Percentiles rank a stretch among this genome's conserved stretches.
Conservation (phyloP, 2,329 filamentous ascomycete genomes). For the Trichophaea hybrida region DNA sequence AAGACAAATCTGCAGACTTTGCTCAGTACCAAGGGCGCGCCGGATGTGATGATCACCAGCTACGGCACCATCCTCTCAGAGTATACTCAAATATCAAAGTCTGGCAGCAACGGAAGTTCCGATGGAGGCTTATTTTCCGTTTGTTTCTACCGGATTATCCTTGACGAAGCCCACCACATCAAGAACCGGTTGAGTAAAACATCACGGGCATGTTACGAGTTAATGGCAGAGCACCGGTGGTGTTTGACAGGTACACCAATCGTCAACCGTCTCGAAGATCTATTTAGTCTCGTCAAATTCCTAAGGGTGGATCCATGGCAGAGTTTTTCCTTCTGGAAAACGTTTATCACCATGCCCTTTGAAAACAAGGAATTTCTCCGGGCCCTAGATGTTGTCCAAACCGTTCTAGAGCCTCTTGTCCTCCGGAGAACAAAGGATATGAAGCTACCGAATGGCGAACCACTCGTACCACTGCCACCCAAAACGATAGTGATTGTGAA, state of each 20-base stretch:
- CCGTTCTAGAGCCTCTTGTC: constrained; percentile 88
- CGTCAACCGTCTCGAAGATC: constrained; percentile 59
- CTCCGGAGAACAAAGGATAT: constrained; percentile 93
- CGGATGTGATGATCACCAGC: constrained; percentile 85
- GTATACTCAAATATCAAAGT: constrained; percentile 58
- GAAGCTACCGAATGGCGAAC: constrained; percentile 78
- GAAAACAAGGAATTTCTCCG: constrained; percentile 90
- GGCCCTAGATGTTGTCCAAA: constrained; percentile 91
- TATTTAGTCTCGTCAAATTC: constrained; percentile 87
- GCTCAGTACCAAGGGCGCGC: constrained; percentile 64
- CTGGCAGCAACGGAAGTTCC: constrained; percentile 48
- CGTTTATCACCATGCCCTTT: constrained; percentile 94
- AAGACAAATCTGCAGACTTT: constrained; percentile 60
- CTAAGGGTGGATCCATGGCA: constrained; percentile 93
- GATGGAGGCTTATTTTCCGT: constrained; percentile 74
- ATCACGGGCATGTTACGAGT: constrained; percentile 83
- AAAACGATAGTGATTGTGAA: constrained; percentile 75
- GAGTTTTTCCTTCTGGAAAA: constrained; percentile 98
- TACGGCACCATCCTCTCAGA: constrained; percentile 88
- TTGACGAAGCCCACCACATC: constrained; percentile 90
- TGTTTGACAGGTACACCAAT: constrained; percentile 89
- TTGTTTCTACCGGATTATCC: constrained; percentile 85
- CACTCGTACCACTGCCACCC: constrained; percentile 66
- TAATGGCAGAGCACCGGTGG: constrained; percentile 78
- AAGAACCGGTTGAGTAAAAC: constrained; percentile 82